Evolutionary conservation across 352 stramenopile genomes (phyloP), one percentile per base, ranked within the genome.

Genomic region (Pythium pyrilobum): DNA sequence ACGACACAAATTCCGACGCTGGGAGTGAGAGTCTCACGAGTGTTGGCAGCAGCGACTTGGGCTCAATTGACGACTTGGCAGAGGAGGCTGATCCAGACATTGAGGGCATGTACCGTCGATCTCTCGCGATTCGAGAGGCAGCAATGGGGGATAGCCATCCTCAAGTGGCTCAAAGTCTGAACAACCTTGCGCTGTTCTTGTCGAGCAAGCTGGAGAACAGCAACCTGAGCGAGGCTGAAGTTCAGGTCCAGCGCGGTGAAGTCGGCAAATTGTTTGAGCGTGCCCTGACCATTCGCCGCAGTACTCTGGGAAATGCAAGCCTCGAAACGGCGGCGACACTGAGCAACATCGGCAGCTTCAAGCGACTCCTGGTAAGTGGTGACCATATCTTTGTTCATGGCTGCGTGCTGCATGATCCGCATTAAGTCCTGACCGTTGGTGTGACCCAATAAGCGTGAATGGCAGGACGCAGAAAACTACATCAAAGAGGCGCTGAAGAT

Each of bases 341-440:
- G 6, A 92, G 87, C 62, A 92, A 92, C 44, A 85, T 92, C 24
- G 82, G 82, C 31, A 92, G 86, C 58, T 88, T 86, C 66, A 90
- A 90, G 58, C 76, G 79, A 24, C 59, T 86, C 11, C 66, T 76
- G 63, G 79, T 92, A 55, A 38, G 60, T 59, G n/a, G 20, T 16
- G 10, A 15, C 12, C 3, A 5, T 16, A 20, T 27, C 16, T n/a
- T 49, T 41, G 5, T 24, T 24, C 9, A n/a, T 39, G 23, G 10
- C n/a, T 43, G 2, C 16, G 16, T 5, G 4, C 25, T 1, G 5
- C 46, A 21, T 9, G 1, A 34, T 6, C 8, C 5, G 11, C 29
- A 1, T 16, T 55, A n/a, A n/a, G n/a, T n/a, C 18, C 3, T 36
- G 4, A 38, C 4, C 11, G 16, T 51, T 32, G 9, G 20, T 32